phyloP scores from a whole-genome alignment of 2,329 filamentous ascomycete species.

The Ploettnerulaceae sp. region DNA sequence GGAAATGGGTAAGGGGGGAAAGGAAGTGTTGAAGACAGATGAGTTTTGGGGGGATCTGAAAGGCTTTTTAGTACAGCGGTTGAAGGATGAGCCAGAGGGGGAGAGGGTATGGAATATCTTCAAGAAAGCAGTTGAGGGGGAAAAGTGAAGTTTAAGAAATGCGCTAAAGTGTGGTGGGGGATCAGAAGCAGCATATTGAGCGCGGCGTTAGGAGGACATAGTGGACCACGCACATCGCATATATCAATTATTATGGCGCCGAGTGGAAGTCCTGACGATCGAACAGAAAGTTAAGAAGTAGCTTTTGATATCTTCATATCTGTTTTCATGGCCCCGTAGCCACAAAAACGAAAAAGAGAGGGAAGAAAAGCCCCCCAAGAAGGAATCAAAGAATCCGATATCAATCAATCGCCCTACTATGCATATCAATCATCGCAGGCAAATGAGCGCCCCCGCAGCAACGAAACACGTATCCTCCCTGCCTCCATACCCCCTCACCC shows the following conservation, averaged over 20 bases:
- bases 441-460: constrained; percentile 28
- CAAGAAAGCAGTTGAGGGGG: constrained; percentile 49
- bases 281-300: constrained; percentile 17
- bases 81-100: constrained; percentile 65
- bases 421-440: constrained; percentile 24
- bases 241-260: too few relatives aligned
- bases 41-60: constrained; percentile 85
- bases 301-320: constrained; percentile 27
- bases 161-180: background rate
- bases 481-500: constrained; percentile 2
- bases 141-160: constrained; percentile 8
- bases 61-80: constrained; percentile 71
- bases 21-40: constrained; percentile 59
- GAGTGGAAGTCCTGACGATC: too few relatives aligned
- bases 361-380: constrained; percentile 12
- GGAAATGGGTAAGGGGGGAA: constrained; percentile 50
- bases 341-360: constrained; percentile 8
- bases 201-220: constrained; percentile 22
- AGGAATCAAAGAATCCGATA: background rate
- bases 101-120: constrained; percentile 64
- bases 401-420: constrained; percentile 22
- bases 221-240: constrained; percentile 7
- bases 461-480: constrained; percentile 25
- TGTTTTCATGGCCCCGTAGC: constrained; percentile 10
- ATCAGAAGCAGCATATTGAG: constrained; percentile 13